phyloP scores from a whole-genome alignment of 176 grass and related monocot species.

The Thalia dealbata region DNA sequence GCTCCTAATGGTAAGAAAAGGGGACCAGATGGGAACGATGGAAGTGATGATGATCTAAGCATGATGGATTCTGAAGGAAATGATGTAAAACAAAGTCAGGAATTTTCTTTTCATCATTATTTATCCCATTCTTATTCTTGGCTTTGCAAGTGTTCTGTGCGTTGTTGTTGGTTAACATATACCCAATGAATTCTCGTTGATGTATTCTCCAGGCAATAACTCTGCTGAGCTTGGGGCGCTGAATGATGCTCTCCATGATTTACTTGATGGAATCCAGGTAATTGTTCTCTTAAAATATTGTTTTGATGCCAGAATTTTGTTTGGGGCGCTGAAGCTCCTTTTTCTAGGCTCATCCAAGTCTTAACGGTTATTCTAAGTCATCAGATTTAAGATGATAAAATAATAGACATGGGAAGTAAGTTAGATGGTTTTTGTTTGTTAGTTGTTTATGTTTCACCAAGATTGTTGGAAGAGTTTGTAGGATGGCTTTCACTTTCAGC shows the following conservation, averaged over 20 bases:
- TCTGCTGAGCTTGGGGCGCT: slow-evolving; percentile 61
- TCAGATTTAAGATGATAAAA: background rate
- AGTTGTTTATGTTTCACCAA: background rate
- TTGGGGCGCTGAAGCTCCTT: background rate
- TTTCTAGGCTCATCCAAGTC: background rate
- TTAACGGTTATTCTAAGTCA: background rate
- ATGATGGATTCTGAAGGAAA: slow-evolving; percentile 85
- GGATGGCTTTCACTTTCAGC: background rate
- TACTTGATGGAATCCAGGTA: slow-evolving; percentile 99
- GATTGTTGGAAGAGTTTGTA: too few species aligned
- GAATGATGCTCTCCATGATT: slow-evolving; percentile 89
- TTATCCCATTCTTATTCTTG: background rate
- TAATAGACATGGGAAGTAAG: too few species aligned
- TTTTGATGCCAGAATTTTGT: background rate
- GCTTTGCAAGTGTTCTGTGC: background rate
- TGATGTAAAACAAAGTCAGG: slow-evolving; percentile 56
- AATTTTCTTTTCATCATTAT: slow-evolving; percentile 24
- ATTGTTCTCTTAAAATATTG: background rate
- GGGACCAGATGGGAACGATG: slow-evolving; percentile 38
- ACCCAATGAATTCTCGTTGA: slow-evolving; percentile 7
- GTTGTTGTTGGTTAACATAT: background rate
- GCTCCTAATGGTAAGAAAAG: slow-evolving; percentile 43
- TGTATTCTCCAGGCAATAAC: slow-evolving; percentile 40
- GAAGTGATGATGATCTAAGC: slow-evolving; percentile 55
- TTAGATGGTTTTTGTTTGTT: background rate